These are phyloP conservation scores for Scedosporium minutisporum DNA, from an alignment of 2,329 filamentous ascomycete species.

Conservation along the genomic window DNA sequence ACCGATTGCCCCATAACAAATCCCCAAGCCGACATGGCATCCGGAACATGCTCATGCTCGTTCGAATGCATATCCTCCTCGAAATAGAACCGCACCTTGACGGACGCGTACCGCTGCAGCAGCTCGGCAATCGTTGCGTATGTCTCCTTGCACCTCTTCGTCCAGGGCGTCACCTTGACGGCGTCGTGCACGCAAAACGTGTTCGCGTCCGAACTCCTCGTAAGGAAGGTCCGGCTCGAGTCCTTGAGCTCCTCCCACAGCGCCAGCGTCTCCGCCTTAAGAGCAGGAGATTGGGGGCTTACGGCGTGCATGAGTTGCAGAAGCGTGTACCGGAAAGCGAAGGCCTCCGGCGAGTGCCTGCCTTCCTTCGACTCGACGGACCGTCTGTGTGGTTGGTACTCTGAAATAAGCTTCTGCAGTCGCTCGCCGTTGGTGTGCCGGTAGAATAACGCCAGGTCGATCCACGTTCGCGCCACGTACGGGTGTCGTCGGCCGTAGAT, in stretches of 20 bases:
- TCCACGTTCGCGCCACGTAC: slow-evolving; percentile 32
- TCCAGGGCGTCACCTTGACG: slow-evolving; percentile 33
- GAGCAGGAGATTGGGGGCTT: slow-evolving; percentile 22
- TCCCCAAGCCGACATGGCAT: slow-evolving; percentile 2
- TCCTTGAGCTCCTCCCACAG: slow-evolving; percentile 26
- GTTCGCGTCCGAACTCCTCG: slow-evolving; percentile 27
- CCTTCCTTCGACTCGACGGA: slow-evolving; percentile 26
- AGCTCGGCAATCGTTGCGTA: slow-evolving; percentile 28
- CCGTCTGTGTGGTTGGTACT: slow-evolving; percentile 25
- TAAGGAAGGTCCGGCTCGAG: slow-evolving; percentile 23
- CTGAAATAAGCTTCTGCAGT: slow-evolving; percentile 25
- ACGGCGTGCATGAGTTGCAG: slow-evolving; percentile 27
- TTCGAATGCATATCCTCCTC: slow-evolving; percentile 33
- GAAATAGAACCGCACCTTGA: slow-evolving; percentile 30
- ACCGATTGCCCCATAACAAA: slow-evolving; percentile 19
- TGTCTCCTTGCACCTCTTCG: slow-evolving; percentile 30
- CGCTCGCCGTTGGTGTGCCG: slow-evolving; percentile 25
- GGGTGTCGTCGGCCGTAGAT: slow-evolving; percentile 33
- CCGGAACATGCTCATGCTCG: slow-evolving; percentile 19
- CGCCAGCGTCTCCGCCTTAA: slow-evolving; percentile 26
- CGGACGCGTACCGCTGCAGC: slow-evolving; percentile 26
- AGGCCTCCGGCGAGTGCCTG: slow-evolving; percentile 22
- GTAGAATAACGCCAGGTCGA: slow-evolving; percentile 30
- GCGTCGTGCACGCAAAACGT: slow-evolving; percentile 33
- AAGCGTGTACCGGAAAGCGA: slow-evolving; percentile 30